These are phyloP conservation scores for Hericium coralloides DNA, from an alignment of 768 basidiomycete species.

Conservation along the genomic window DNA sequence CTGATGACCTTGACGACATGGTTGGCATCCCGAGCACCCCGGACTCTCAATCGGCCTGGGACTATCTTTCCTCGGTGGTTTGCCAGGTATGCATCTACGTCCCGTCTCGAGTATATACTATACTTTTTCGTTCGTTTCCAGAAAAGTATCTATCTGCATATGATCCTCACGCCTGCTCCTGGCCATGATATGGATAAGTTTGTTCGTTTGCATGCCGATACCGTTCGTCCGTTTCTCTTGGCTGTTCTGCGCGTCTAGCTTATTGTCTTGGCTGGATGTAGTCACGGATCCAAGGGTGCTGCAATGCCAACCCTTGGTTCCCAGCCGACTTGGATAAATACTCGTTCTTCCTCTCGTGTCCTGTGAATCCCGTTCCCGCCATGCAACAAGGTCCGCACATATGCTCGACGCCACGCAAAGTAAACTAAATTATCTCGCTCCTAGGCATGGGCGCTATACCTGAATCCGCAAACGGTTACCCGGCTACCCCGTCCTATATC, in stretches of 20 bases:
- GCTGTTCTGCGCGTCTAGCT: background rate
- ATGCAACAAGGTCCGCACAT: background rate
- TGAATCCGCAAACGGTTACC: background rate
- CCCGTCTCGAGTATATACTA: slow-evolving; percentile 3
- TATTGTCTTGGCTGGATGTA: background rate
- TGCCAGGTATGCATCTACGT: slow-evolving; percentile 6
- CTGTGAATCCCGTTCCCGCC: background rate
- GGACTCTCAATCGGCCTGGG: slow-evolving; percentile 5
- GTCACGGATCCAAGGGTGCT: slow-evolving; percentile 7
- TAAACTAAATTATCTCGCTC: background rate
- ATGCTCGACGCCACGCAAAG: background rate
- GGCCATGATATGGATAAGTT: slow-evolving; percentile 3
- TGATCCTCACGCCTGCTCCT: slow-evolving; percentile 12
- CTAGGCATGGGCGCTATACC: background rate
- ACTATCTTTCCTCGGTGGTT: slow-evolving; percentile 3
- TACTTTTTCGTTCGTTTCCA: background rate
- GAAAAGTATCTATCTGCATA: slow-evolving; percentile 15
- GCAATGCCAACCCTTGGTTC: slow-evolving; percentile 8
- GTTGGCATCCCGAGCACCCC: slow-evolving; percentile 6
- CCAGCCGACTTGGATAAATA: slow-evolving; percentile 5
- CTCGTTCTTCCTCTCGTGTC: slow-evolving; percentile 8
- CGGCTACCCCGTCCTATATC: background rate
- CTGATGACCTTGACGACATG: slow-evolving; percentile 5
- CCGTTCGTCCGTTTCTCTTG: slow-evolving; percentile 3
- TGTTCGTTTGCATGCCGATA: slow-evolving; percentile 8